Base-by-base conservation (phyloP, 306 rosid genomes). In the Neltuma alba region DNA sequence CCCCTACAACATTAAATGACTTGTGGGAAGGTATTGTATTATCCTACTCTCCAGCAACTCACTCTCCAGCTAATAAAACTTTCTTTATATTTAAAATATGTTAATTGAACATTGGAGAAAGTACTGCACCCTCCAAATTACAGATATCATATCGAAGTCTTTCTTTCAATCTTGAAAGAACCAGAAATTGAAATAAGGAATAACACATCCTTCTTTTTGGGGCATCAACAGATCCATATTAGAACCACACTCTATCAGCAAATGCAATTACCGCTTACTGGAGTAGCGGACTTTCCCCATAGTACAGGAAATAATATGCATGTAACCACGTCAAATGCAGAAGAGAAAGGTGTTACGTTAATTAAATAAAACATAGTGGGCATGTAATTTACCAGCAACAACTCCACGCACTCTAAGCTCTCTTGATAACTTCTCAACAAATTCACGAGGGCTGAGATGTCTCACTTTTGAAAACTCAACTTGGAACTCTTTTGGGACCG, bases 361-460 rank as follows among this genome's bases (percentile, higher is more conserved):
- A 13, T 44, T 44, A 12, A 13, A 42, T 36, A 74, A 60, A 57
- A 57, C 37, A 30, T 48, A 41, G 37, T 36, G 61, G 70, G 55
- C 72, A 65, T 45, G 60, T 44, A 27, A 34, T 75, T 79, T 91
- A 94, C 99, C 99, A 20, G 95, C 94, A 73, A 95, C 98, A 47
- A 95, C 96, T 64, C 98, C 99, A 27, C 84, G 31, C 67, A 95
- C 99, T 65, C 87, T 85, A 65, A 93, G 94, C 82, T 93, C 96
- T 82, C 87, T 88, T 25, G 92, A 73, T 82, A 93, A 78, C 83
- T 93, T 95, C 70, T 90, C 94, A 61, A 95, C 96, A 87, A 95
- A 95, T 70, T 93, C 92, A 45, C 78, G 88, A 0, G 99, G 98
- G 65, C 87, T 88, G 64, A 95, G 97, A 83, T 81, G 87, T 40